phyloP scores from a whole-genome alignment of 768 basidiomycete genomes.

The Chalciporus chontae region DNA sequence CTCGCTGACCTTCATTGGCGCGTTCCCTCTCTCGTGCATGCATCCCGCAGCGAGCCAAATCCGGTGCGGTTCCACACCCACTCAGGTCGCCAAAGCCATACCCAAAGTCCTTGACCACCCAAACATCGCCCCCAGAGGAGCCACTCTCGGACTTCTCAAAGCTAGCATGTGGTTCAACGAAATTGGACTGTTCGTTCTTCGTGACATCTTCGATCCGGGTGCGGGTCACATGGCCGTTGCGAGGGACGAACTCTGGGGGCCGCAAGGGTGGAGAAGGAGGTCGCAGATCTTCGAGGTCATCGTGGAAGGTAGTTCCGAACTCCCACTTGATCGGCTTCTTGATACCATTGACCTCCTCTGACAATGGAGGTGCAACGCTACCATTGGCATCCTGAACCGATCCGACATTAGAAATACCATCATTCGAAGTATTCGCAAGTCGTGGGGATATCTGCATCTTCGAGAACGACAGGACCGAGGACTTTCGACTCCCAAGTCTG shows the following conservation, averaged over 20 bases:
- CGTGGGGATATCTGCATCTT: conserved; percentile 4
- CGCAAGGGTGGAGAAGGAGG: background rate
- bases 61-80: conserved; percentile 33
- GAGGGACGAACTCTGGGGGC: background rate
- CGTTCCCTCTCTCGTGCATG: conserved; percentile 26
- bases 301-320: conserved; percentile 46
- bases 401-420: background rate
- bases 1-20: conserved; percentile 8
- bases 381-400: background rate
- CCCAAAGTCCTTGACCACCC: conserved; percentile 59
- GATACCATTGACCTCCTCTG: conserved; percentile 11
- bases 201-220: background rate
- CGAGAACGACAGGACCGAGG: conserved; percentile 20
- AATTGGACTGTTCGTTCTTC: background rate
- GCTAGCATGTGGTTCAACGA: background rate
- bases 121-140: conserved; percentile 35
- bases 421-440: background rate
- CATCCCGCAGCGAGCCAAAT: conserved; percentile 27
- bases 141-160: conserved; percentile 9
- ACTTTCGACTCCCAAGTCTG: conserved; percentile 24
- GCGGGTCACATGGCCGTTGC: background rate
- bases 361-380: background rate
- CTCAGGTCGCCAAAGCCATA: conserved; percentile 56
- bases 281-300: conserved; percentile 5
- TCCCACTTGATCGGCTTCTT: conserved; percentile 43